Conservation (phyloP, 441 rosid species). For the Brassica balearica region DNA sequence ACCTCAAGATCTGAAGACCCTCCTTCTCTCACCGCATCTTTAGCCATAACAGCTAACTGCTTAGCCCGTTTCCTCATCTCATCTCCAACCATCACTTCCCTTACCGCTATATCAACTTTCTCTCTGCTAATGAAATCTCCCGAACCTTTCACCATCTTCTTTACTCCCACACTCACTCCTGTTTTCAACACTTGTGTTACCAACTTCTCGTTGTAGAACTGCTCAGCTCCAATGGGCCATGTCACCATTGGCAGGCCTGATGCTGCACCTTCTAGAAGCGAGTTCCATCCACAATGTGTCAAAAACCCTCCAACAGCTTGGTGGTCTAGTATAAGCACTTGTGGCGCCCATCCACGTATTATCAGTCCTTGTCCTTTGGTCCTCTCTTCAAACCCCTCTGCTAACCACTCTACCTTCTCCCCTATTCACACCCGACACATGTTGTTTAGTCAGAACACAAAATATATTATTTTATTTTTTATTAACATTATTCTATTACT, state of each 20-base stretch:
- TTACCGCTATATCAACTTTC: constrained; percentile 54
- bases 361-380: constrained; percentile 56
- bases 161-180: constrained; percentile 53
- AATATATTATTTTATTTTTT: no score
- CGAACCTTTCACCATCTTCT: constrained; percentile 21
- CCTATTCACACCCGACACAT: constrained; percentile 28
- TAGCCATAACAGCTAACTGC: constrained; percentile 48
- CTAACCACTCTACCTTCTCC: constrained; percentile 58
- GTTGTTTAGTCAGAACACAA: background rate
- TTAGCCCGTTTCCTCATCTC: constrained; percentile 50
- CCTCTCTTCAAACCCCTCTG: constrained; percentile 59
- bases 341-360: constrained; percentile 70
- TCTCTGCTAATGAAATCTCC: constrained; percentile 50
- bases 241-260: constrained; percentile 67
- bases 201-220: constrained; percentile 62
- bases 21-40: constrained; percentile 47
- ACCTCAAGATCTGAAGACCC: constrained; percentile 61
- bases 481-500: no score
- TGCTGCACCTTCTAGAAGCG: constrained; percentile 57
- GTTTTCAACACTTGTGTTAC: constrained; percentile 50
- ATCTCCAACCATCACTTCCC: constrained; percentile 51
- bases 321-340: constrained; percentile 66
- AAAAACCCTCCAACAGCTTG: constrained; percentile 56
- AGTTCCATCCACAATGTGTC: constrained; percentile 80
- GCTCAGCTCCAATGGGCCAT: constrained; percentile 63